These are phyloP conservation scores for Aspergillus campestris DNA, from an alignment of 495 filamentous ascomycete species.

Conservation along the genomic window DNA sequence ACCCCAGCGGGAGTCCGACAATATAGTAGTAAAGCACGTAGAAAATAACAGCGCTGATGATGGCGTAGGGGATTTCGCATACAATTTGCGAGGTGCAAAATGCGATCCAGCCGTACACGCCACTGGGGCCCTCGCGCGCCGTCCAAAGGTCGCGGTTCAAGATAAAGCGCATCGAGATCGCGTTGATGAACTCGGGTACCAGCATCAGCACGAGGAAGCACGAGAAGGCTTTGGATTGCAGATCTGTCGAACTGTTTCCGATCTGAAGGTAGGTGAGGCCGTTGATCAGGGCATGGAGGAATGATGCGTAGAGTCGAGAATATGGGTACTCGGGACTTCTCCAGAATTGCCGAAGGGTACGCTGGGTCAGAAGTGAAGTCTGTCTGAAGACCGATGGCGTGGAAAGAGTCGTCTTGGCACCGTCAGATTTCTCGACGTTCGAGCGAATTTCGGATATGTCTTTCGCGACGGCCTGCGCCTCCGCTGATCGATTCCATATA, in stretches of 20 bases:
- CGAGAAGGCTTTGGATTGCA: conserved; percentile 74
- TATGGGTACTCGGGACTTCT: conserved; percentile 70
- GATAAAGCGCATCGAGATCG: conserved; percentile 71
- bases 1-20: conserved; percentile 48
- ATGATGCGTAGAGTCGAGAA: conserved; percentile 70
- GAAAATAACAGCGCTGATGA: conserved; percentile 62
- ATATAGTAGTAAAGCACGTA: conserved; percentile 70
- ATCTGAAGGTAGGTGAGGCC: conserved; percentile 68
- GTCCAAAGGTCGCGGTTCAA: conserved; percentile 60
- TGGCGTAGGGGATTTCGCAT: conserved; percentile 66
- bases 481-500: conserved; percentile 67
- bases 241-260: conserved; percentile 52
- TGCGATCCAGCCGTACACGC: conserved; percentile 64
- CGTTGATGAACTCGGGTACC: conserved; percentile 65
- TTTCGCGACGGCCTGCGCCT: conserved; percentile 57
- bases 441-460: conserved; percentile 50
- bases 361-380: conserved; percentile 51
- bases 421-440: conserved; percentile 44
- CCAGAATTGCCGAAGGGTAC: conserved; percentile 64
- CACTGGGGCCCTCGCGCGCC: conserved; percentile 67
- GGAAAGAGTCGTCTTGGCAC: conserved; percentile 47
- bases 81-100: conserved; percentile 64
- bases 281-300: conserved; percentile 66
- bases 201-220: conserved; percentile 75
- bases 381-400: conserved; percentile 61